Evolutionary conservation across 106 monocot species (phyloP), one percentile per base, ranked within the genome.

Genomic region (Phalaenopsis aphrodite): DNA sequence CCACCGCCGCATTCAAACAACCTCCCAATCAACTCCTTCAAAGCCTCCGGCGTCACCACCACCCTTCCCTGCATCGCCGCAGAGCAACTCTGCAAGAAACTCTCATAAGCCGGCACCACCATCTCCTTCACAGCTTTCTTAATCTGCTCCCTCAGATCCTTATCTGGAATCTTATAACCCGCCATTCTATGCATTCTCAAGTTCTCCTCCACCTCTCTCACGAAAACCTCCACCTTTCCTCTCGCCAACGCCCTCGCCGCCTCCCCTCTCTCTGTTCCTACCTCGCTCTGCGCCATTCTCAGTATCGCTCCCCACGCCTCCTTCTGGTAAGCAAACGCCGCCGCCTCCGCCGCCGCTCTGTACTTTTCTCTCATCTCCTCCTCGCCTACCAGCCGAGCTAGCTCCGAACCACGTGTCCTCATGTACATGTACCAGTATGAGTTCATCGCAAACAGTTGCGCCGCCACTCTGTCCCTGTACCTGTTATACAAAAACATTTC

Each of bases 341-440:
- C 85, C 74, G 80, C 83, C 82, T 90, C 90, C 10, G 90, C 87
- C 3, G 85, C 87, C 42, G 55, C 48, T 81, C 87, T 90, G 78
- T 81, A 89, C 71, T 76, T 75, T 57, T 58, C 61, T 72, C 73
- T 81, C 81, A 90, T 74, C 37, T 71, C 36, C 24, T 90, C 85
- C 76, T 90, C 90, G 12, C 90, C 87, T 0, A 87, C 79, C 10
- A 87, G 39, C 65, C 55, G 79, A 36, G 82, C 87, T 4, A 90
- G 66, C 81, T 90, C 87, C 18, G 90, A 79, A 0, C 87, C 87
- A 42, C 46, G 77, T 4, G 85, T 79, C 39, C 87, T 81, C 87
- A 85, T 87, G 83, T 90, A 87, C 79, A 87, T 78, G 79, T 90
- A 87, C 90, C 87, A 87, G 61, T 87, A 90, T 0, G 90, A 38